Percentiles rank a stretch among this genome's conserved stretches.
These are phyloP conservation scores for Cordyceps fumosorosea DNA, from an alignment of 2,329 filamentous ascomycete species.

Conservation along the genomic window DNA sequence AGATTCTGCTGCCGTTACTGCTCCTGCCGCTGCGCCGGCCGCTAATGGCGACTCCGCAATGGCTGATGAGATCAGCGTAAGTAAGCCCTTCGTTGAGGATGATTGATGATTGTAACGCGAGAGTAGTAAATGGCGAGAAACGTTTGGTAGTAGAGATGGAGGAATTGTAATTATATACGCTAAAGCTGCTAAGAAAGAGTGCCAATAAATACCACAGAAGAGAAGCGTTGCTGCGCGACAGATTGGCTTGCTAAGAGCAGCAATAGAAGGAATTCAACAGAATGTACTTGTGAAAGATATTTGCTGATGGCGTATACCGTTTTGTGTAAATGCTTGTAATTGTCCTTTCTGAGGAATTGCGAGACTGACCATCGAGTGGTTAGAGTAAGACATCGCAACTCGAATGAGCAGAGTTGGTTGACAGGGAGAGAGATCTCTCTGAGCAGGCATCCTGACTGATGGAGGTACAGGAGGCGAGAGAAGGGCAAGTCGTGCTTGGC, in stretches of 20 bases:
- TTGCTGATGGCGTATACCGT: background rate
- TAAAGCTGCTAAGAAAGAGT: conserved; percentile 3
- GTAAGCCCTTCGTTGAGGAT: conserved; percentile 12
- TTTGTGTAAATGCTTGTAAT: background rate
- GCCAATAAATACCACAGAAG: conserved; percentile 1
- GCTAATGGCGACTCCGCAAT: conserved; percentile 53
- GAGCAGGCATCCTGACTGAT: background rate
- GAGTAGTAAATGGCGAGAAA: background rate
- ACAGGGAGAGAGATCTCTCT: background rate
- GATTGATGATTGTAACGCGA: background rate
- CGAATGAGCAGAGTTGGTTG: background rate
- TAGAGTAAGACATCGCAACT: background rate
- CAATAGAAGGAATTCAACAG: background rate
- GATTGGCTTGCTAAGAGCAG: conserved; percentile 3
- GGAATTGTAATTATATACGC: conserved; percentile 11
- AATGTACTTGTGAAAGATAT: background rate
- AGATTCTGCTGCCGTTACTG: conserved; percentile 40
- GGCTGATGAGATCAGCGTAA: conserved; percentile 57
- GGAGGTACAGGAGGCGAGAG: background rate
- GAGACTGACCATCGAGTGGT: background rate
- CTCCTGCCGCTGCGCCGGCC: conserved; percentile 38
- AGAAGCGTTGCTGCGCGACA: background rate
- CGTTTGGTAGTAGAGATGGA: background rate
- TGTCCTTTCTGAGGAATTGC: background rate
- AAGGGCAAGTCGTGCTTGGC: background rate